A percentile compares a stretch with the other conserved stretches of the same genome.
Evolutionary conservation across 2,329 filamentous ascomycete species (phyloP).

Genomic region (Phialemonium atrogriseum): DNA sequence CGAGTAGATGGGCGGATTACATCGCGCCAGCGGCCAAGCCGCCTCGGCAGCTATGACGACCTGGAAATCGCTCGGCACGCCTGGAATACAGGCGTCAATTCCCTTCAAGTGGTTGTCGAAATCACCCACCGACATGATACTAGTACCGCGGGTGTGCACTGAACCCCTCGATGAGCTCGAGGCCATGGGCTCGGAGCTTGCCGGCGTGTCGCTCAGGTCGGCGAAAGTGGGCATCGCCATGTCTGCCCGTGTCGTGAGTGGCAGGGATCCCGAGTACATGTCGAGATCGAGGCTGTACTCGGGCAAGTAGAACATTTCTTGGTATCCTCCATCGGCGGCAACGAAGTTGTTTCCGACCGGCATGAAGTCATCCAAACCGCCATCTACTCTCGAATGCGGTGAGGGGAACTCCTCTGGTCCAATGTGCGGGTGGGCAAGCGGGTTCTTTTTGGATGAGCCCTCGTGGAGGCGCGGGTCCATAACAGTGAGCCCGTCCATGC

Average conservation of each 20-base stretch:
- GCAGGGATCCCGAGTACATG: constrained; percentile 25
- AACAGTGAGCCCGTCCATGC: constrained; percentile 19
- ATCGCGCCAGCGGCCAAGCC: constrained; percentile 43
- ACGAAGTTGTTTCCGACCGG: constrained; percentile 26
- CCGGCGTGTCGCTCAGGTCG: constrained; percentile 32
- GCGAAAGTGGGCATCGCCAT: constrained; percentile 27
- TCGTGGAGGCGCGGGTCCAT: constrained; percentile 24
- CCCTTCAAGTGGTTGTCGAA: constrained; percentile 25
- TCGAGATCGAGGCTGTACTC: constrained; percentile 36
- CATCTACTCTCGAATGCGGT: constrained; percentile 25
- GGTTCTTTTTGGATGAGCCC: constrained; percentile 18
- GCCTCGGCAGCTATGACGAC: constrained; percentile 38
- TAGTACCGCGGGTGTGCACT: constrained; percentile 37
- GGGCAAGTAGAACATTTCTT: constrained; percentile 35
- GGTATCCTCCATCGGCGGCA: constrained; percentile 26
- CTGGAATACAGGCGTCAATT: constrained; percentile 19
- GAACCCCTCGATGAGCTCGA: constrained; percentile 32
- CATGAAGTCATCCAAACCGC: constrained; percentile 35
- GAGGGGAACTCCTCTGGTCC: constrained; percentile 27
- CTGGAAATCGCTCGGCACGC: constrained; percentile 34
- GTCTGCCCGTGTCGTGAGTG: constrained; percentile 24
- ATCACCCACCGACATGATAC: constrained; percentile 34
- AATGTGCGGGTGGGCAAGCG: constrained; percentile 23
- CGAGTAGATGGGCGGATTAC: constrained; percentile 36
- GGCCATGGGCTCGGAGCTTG: constrained; percentile 32